Base-by-base conservation (phyloP, 805 yeast species). In the Peterozyma xylosa region DNA sequence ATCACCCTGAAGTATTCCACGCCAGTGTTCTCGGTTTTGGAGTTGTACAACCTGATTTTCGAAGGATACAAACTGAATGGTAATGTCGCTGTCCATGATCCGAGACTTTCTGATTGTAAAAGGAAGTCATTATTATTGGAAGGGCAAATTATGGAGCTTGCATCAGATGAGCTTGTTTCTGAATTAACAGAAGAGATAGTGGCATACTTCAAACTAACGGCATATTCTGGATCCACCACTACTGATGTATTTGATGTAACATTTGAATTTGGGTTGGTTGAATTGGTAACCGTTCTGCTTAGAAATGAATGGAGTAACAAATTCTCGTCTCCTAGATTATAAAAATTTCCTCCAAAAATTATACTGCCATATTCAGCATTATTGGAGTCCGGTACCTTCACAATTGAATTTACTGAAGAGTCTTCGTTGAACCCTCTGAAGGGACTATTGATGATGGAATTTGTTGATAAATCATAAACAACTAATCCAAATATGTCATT, bases 341-440 rank as follows among this genome's bases (percentile, higher is more conserved):
- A 55, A 57, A 93, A 89, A 3, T 63, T 47, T 11, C 99, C 99
- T 1, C 93, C 91, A 64, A 89, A 91, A 11, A 93, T 57, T 7
- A 93, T 68, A 34, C 75, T 79, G 35, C 60, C 60, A 11, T 62
- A 55, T 34, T 68, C 67, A 37, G 58, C 61, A 35, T 63, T 62
- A 35, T 60, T 57, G 10, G 61, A 53, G 34, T 68, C 70, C 35
- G 57, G 53, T 3, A 77, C 56, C 48, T 71, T 70, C 0, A 76
- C 50, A 14, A 93, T 89, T 7, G 90, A 67, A 48, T 80, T 77
- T 11, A 93, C 74, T 0, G 53, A 47, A 0, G 90, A 68, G 46
- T 74, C 68, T 32, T 70, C 55, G 6, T 80, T 80, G 57, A 91
- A 88, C 0, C 98, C 98, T 29, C 74, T 71, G 61, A 91, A 93